phyloP scores from a whole-genome alignment of 129 eudicot genomes.

The Calendula officinalis region DNA sequence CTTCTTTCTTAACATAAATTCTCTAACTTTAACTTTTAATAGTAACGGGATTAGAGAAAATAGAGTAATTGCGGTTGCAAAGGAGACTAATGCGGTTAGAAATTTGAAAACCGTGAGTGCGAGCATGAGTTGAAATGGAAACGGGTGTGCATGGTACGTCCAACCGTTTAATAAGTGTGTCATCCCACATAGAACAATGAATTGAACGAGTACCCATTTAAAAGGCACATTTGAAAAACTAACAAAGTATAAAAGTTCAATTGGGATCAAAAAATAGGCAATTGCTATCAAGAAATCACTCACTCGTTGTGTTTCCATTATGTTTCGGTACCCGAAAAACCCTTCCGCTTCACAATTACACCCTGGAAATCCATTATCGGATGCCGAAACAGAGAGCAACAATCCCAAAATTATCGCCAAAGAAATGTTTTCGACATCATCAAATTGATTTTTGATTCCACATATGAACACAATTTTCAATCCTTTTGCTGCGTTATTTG shows the following conservation, averaged over 20 bases:
- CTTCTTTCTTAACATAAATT: constrained; percentile 70
- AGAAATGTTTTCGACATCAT: constrained; percentile 45
- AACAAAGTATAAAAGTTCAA: constrained; percentile 78
- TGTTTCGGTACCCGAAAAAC: constrained; percentile 54
- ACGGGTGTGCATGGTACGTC: constrained; percentile 78
- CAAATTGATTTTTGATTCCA: constrained; percentile 28
- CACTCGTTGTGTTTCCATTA: constrained; percentile 62
- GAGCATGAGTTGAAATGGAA: constrained; percentile 77
- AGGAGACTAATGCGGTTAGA: constrained; percentile 78
- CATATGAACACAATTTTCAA: constrained; percentile 1
- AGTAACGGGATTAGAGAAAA: constrained; percentile 69
- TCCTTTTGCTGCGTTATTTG: constrained; percentile 17
- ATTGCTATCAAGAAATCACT: constrained; percentile 87
- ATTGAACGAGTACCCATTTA: constrained; percentile 83
- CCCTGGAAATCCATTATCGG: constrained; percentile 48
- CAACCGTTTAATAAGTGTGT: constrained; percentile 86
- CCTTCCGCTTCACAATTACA: constrained; percentile 71
- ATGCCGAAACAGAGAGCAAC: constrained; percentile 35
- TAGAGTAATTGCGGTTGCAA: constrained; percentile 82
- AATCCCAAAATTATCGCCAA: constrained; percentile 28
- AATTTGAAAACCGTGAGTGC: constrained; percentile 76
- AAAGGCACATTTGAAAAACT: constrained; percentile 81
- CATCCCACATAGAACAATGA: constrained; percentile 89
- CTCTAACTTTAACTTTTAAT: constrained; percentile 77
- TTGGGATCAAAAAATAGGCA: constrained; percentile 85